Evolutionary conservation across 1,284 basidiomycete genomes (phyloP).

Genomic region (Apiotrichum gracile): DNA sequence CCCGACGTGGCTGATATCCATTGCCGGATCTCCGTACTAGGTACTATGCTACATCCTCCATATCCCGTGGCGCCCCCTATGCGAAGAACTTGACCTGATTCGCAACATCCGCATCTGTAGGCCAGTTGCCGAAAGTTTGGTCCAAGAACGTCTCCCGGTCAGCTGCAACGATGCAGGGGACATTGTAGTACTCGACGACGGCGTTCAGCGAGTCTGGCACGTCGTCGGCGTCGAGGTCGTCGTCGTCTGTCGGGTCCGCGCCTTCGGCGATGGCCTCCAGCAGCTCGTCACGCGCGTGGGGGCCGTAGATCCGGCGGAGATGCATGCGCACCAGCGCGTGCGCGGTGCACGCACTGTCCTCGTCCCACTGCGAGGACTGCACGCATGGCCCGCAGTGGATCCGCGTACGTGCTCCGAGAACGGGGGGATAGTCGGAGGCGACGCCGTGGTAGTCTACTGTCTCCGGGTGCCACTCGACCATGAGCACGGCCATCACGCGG

Average conservation of each 20-base stretch:
- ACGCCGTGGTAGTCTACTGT: constrained; percentile 9
- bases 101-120: constrained; percentile 8
- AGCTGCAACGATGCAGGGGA: constrained; percentile 10
- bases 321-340: constrained; percentile 11
- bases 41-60: no score
- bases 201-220: constrained; percentile 3
- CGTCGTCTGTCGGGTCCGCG: constrained; percentile 17
- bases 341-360: not conserved
- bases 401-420: constrained; percentile 5
- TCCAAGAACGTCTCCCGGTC: constrained; percentile 9
- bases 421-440: constrained; percentile 9
- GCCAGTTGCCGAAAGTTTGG: constrained; percentile 12
- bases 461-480: constrained; percentile 13
- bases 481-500: constrained; percentile 12
- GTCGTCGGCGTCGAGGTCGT: constrained; percentile 13
- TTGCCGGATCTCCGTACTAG: no score
- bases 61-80: no score
- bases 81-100: constrained; percentile 5
- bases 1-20: no score
- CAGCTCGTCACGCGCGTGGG: constrained; percentile 8
- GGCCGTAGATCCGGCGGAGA: constrained; percentile 8
- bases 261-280: constrained; percentile 14
- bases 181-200: constrained; percentile 9
- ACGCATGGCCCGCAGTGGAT: constrained; percentile 11
- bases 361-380: not conserved